These are phyloP conservation scores for Sporothrix inflata DNA, from an alignment of 2,329 filamentous ascomycete genomes.

Conservation along the genomic window DNA sequence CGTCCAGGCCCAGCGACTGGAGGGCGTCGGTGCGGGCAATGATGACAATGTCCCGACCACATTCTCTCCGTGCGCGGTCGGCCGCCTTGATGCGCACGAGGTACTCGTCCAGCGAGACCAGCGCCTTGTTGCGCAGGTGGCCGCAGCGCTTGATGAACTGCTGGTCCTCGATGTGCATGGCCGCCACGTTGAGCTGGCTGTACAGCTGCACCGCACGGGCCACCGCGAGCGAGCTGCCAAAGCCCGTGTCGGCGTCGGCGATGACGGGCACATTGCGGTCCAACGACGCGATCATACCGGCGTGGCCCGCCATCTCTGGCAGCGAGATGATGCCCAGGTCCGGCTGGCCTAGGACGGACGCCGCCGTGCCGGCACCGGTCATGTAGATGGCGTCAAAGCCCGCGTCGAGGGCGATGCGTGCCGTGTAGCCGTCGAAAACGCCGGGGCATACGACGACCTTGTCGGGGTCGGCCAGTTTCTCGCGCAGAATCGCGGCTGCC, in stretches of 20 bases:
- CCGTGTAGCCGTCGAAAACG: slow-evolving; percentile 70
- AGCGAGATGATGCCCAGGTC: slow-evolving; percentile 65
- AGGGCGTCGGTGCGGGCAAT: slow-evolving; percentile 67
- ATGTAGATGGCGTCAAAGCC: slow-evolving; percentile 70
- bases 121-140: slow-evolving; percentile 62
- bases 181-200: slow-evolving; percentile 59
- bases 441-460: slow-evolving; percentile 62
- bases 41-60: slow-evolving; percentile 60
- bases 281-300: slow-evolving; percentile 66
- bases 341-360: slow-evolving; percentile 63
- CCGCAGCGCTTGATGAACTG: slow-evolving; percentile 68
- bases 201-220: slow-evolving; percentile 52
- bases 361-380: slow-evolving; percentile 65
- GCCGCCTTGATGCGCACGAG: slow-evolving; percentile 62
- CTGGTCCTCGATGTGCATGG: slow-evolving; percentile 66
- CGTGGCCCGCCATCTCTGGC: slow-evolving; percentile 65
- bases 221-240: slow-evolving; percentile 58
- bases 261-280: slow-evolving; percentile 60
- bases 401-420: slow-evolving; percentile 63
- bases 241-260: slow-evolving; percentile 63
- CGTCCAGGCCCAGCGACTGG: slow-evolving; percentile 60
- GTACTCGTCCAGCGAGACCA: slow-evolving; percentile 57
- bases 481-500: neutral
- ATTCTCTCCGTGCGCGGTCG: slow-evolving; percentile 48
- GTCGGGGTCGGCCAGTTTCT: slow-evolving; percentile 41